Conservation (phyloP, 176 grass and related monocot genomes). For the Poa pratensis region DNA sequence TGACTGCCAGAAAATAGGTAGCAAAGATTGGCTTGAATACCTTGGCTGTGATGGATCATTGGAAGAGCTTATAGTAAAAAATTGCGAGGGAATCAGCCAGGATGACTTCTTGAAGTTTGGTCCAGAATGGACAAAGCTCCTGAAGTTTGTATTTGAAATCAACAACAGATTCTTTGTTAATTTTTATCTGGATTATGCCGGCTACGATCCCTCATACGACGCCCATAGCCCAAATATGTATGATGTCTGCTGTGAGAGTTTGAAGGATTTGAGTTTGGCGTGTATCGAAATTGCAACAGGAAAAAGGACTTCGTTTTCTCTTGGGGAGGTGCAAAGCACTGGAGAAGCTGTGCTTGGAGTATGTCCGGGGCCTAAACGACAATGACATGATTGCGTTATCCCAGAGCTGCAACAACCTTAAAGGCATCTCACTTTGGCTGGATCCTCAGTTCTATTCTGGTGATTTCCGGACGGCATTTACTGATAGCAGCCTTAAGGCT, state of each 20-base stretch:
- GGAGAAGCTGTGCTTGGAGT: neutral
- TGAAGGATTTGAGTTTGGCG: neutral
- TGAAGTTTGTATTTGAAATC: neutral
- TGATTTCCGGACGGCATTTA: neutral
- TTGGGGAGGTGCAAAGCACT: slow-evolving; percentile 4
- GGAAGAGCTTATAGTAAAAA: neutral
- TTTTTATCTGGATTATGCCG: neutral
- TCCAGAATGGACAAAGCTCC: neutral
- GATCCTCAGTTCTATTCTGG: neutral
- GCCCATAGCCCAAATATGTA: neutral
- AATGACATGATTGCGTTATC: neutral
- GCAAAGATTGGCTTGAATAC: neutral
- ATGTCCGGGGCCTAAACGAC: neutral
- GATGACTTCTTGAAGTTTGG: neutral
- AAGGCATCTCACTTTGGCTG: slow-evolving; percentile 1
- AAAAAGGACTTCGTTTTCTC: neutral
- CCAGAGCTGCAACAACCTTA: neutral
- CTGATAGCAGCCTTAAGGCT: neutral
- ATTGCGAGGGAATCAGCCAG: neutral
- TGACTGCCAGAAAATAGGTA: neutral
- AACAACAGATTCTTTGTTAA: neutral
- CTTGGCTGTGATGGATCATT: neutral
- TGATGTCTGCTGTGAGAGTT: neutral
- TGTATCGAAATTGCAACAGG: neutral
- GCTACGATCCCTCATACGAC: neutral